Evolutionary conservation across 345 rosid genomes (phyloP).

Genomic region (Triadica sebifera): DNA sequence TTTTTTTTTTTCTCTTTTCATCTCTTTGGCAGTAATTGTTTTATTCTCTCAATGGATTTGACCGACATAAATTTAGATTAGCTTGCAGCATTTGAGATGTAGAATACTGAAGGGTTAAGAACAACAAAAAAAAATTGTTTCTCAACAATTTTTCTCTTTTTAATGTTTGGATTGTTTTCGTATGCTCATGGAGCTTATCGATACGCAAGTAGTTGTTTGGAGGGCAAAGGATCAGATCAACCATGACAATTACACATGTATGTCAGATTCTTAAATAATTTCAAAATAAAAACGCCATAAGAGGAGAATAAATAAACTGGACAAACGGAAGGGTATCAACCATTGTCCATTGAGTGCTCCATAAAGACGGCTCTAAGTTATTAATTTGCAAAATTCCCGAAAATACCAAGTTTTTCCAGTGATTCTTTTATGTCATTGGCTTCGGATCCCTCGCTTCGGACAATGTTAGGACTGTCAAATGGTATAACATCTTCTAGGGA

Average conservation of each 20-base stretch:
- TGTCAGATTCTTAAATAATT: neutral
- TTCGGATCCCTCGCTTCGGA: slow-evolving; percentile 7
- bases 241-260: neutral
- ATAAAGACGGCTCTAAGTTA: neutral
- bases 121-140: no score
- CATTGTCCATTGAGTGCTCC: neutral
- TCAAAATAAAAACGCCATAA: neutral
- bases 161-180: no score
- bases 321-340: neutral
- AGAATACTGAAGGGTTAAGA: no score
- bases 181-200: no score
- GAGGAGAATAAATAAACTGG: neutral
- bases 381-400: slow-evolving; percentile 2
- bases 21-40: no score
- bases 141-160: no score
- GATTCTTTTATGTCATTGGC: slow-evolving; percentile 10
- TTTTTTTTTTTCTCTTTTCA: no score
- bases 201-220: no score
- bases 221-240: no score
- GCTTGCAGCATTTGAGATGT: no score
- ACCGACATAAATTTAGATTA: no score
- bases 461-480: slow-evolving; percentile 16
- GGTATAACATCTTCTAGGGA: slow-evolving; percentile 19
- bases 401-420: slow-evolving; percentile 19
- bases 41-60: no score